phyloP scores from a whole-genome alignment of 1,284 basidiomycete species.

The Fomitopsis betulina region DNA sequence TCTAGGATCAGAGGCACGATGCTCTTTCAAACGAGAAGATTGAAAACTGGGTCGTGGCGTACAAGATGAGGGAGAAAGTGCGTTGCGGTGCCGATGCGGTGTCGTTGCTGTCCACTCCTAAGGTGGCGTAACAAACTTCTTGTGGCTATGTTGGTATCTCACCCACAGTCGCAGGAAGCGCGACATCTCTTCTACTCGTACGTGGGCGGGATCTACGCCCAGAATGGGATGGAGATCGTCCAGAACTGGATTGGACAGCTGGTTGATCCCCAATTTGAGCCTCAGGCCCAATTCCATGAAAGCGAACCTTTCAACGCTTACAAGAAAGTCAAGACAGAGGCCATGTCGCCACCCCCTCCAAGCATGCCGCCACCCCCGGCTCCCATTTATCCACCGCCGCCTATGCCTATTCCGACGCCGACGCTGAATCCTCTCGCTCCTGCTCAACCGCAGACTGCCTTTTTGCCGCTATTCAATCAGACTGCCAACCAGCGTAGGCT shows the following conservation, averaged over 20 bases:
- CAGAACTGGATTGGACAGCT: slow-evolving; percentile 56
- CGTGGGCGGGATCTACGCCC: slow-evolving; percentile 57
- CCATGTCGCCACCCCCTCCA: slow-evolving; percentile 9
- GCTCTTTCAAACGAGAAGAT: slow-evolving; percentile 43
- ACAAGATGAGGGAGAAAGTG: slow-evolving; percentile 53
- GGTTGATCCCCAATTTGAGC: slow-evolving; percentile 36
- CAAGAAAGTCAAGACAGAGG: slow-evolving; percentile 25
- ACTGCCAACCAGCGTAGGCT: slow-evolving; percentile 60
- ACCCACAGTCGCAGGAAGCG: slow-evolving; percentile 43
- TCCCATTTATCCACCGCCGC: slow-evolving; percentile 24
- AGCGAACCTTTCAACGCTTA: slow-evolving; percentile 17
- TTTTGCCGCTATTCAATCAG: slow-evolving; percentile 70
- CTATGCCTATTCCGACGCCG: slow-evolving; percentile 25
- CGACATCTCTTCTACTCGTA: slow-evolving; percentile 58
- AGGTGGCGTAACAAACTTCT: slow-evolving; percentile 37
- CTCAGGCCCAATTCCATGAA: slow-evolving; percentile 15
- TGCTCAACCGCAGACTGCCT: slow-evolving; percentile 52
- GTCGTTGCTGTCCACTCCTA: slow-evolving; percentile 34
- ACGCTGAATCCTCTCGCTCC: slow-evolving; percentile 50
- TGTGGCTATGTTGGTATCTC: slow-evolving; percentile 6
- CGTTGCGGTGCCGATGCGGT: slow-evolving; percentile 46
- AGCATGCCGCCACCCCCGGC: slow-evolving; percentile 6
- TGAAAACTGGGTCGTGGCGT: slow-evolving; percentile 53
- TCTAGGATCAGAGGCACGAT: slow-evolving; percentile 24
- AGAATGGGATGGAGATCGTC: slow-evolving; percentile 47